Base-by-base conservation (phyloP, 345 rosid species). In the Pelargonium nanum region DNA sequence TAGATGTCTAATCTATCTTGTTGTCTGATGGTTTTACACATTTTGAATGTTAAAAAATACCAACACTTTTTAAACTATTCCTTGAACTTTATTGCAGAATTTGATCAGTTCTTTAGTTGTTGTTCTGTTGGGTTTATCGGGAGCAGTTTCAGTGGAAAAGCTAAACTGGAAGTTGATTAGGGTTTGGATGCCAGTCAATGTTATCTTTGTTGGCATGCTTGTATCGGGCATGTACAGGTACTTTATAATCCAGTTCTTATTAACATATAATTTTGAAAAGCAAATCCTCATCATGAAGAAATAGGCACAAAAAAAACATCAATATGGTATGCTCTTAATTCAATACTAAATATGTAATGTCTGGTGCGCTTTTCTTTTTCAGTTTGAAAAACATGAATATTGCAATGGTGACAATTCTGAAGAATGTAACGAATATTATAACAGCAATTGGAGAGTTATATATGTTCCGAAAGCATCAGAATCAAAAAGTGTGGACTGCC, bases 331-430 rank as follows among this genome's bases (percentile, higher is more conserved):
- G 48, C 48, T 40, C 48, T 40, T 40, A 9, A 40, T 40, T 17
- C 16, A 2, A 40, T 6, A 17, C 48, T 40, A 12, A 30, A 4
- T 48, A 2, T 20, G 12, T 21, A 22, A 40, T 52, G 34, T 63
- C 57, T 60, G 67, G 19, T 59, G 55, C 28, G 55, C 28, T 16
- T 61, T 56, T 63, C 59, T 56, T n/a, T 75, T 84, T 69, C 91
- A 92, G 97, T 71, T 79, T 92, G 85, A 92, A 82, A 70, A 76
- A 83, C 81, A 89, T 87, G 55, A 92, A 89, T 58, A 80, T 92
- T 19, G 96, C 98, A 65, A 92, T 92, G 98, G 96, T 92, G 67
- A 92, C 98, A 64, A 76, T 89, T 67, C 74, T 92, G 84, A 92
- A 92, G 93, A 92, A 92, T 68, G 78, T 87, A 65, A 82, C 98